Evolutionary conservation across 225 moss, liverwort and hornwort genomes (phyloP).

Genomic region (Takakia lepidozioides): DNA sequence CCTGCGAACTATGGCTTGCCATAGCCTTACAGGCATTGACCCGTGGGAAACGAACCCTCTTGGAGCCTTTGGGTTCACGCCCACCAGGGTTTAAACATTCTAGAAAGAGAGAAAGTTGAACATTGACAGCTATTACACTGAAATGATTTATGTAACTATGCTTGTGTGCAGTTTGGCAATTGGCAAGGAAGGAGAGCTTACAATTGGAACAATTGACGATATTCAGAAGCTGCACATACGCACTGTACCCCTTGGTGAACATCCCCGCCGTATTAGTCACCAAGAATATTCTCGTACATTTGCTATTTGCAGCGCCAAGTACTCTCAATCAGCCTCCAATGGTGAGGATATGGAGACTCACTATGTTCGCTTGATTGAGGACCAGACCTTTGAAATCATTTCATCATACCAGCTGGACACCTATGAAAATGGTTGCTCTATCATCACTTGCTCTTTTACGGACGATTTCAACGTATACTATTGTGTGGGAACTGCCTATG

Average conservation of each 20-base stretch:
- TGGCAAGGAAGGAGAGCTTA: constrained; percentile 95
- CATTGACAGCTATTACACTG: too few species aligned
- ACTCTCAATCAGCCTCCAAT: constrained; percentile 60
- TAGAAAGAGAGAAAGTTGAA: too few species aligned
- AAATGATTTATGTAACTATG: constrained; percentile 2
- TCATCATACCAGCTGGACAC: constrained; percentile 77
- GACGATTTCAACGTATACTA: constrained; percentile 86
- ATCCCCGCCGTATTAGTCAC: constrained; percentile 88
- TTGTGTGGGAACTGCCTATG: constrained; percentile 95
- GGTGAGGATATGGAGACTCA: constrained; percentile 93
- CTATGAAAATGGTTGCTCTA: constrained; percentile 92
- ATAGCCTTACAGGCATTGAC: too few species aligned
- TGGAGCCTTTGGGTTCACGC: too few species aligned
- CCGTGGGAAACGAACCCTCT: too few species aligned
- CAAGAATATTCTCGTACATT: constrained; percentile 90
- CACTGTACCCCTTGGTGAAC: constrained; percentile 85
- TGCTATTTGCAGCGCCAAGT: constrained; percentile 89
- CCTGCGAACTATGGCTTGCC: too few species aligned
- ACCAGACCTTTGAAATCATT: constrained; percentile 91
- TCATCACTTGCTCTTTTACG: constrained; percentile 88
- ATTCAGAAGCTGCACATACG: constrained; percentile 98
- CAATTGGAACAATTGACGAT: constrained; percentile 95
- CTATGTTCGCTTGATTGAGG: constrained; percentile 83
- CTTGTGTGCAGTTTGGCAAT: constrained; percentile 76
- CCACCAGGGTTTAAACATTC: too few species aligned